Evolutionary conservation across 1,284 basidiomycete genomes (phyloP).

Genomic region (Rhodotorula sp.): DNA sequence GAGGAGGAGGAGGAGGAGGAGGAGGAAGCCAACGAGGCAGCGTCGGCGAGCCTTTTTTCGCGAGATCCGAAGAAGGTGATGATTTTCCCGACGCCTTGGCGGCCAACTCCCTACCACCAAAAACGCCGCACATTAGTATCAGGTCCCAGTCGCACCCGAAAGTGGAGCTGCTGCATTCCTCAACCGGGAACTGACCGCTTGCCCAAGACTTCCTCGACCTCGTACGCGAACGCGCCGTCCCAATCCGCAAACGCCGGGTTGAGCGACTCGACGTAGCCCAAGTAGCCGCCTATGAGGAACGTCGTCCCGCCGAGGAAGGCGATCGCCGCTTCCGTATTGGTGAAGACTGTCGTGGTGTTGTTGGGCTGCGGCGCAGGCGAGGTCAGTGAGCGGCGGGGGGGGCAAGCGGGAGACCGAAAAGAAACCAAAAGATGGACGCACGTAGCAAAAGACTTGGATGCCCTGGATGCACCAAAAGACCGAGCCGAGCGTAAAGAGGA

Average conservation of each 20-base stretch:
- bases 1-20: no score
- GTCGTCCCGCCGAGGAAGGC: slow-evolving; percentile 32
- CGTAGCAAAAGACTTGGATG: slow-evolving; percentile 26
- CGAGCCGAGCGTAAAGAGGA: slow-evolving; percentile 28
- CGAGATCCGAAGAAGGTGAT: no score
- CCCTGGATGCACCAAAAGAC: slow-evolving; percentile 34
- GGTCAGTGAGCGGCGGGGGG: neutral
- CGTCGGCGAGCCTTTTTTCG: no score
- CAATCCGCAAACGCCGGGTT: slow-evolving; percentile 23
- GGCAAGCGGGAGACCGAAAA: no score
- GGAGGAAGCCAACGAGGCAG: no score
- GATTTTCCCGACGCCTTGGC: no score
- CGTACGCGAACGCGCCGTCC: neutral
- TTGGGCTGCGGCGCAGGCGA: neutral
- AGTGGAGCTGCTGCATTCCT: no score
- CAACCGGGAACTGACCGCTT: no score
- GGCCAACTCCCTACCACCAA: no score
- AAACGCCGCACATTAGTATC: no score
- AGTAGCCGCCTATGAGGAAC: slow-evolving; percentile 29
- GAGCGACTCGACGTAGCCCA: slow-evolving; percentile 32
- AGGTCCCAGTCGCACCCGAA: no score
- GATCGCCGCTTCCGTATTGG: slow-evolving; percentile 23
- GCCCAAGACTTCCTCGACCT: neutral
- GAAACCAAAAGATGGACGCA: neutral
- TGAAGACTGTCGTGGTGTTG: slow-evolving; percentile 4